Conservation (phyloP, 495 filamentous ascomycete genomes). For the Penicillium herquei region DNA sequence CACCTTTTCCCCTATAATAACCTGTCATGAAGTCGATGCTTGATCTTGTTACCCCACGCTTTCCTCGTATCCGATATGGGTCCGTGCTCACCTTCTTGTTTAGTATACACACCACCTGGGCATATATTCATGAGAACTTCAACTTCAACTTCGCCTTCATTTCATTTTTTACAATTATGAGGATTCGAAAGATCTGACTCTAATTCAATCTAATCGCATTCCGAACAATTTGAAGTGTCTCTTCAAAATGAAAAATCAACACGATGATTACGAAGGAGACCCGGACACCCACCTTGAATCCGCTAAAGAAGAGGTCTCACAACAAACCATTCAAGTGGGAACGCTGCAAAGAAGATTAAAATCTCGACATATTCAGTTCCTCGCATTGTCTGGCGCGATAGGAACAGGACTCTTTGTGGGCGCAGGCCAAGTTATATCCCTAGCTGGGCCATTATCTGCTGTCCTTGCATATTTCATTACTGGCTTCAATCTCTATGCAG, state of each 20-base stretch:
- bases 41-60: not conserved
- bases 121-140: no score
- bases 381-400: constrained; percentile 56
- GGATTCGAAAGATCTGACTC: no score
- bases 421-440: constrained; percentile 59
- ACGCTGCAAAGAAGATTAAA: constrained; percentile 53
- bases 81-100: not conserved
- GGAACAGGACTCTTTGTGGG: constrained; percentile 72
- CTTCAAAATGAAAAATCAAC: not conserved
- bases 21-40: not conserved
- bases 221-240: no score
- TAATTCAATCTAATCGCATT: no score
- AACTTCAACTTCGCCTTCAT: no score
- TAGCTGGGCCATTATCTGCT: constrained; percentile 61
- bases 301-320: not conserved
- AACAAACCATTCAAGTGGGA: constrained; percentile 5
- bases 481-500: constrained; percentile 55
- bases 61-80: not conserved
- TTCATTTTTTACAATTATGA: no score
- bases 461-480: constrained; percentile 65
- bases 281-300: no score
- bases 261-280: no score
- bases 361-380: constrained; percentile 62
- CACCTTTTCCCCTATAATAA: no score
- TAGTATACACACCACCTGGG: no score